Evolutionary conservation across 192 early-diverging fungal species (phyloP).

Genomic region (Chytriomyces hyalinus): DNA sequence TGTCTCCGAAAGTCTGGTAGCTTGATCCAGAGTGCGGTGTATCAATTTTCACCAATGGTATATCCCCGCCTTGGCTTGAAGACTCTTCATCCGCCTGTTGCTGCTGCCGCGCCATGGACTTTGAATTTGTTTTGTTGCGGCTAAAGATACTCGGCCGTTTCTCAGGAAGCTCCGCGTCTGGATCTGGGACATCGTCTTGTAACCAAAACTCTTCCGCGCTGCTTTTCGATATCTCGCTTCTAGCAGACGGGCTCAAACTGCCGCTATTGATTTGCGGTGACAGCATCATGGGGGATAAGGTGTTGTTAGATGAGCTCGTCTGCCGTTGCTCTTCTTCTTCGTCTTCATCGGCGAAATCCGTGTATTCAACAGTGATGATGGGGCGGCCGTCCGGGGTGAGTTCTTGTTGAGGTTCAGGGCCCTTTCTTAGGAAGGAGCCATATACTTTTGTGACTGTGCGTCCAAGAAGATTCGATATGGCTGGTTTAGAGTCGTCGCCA

Average conservation of each 20-base stretch:
- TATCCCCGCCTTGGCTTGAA: background rate
- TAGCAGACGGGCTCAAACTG: background rate
- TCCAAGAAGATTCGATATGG: conserved; percentile 9
- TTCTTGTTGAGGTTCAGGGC: background rate
- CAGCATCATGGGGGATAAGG: background rate
- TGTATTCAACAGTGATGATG: background rate
- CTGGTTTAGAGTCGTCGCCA: background rate
- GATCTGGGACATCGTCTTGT: conserved; percentile 23
- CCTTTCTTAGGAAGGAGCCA: too few relatives aligned
- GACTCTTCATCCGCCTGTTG: background rate
- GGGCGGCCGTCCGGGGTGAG: background rate
- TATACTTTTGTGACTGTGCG: conserved; percentile 6
- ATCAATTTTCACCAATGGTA: background rate
- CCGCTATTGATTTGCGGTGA: background rate
- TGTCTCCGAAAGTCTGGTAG: background rate
- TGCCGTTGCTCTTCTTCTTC: background rate
- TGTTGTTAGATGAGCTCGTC: background rate
- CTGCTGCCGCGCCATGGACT: background rate
- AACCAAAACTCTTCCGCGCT: conserved; percentile 30
- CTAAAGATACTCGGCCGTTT: background rate
- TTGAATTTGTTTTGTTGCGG: background rate
- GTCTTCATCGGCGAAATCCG: background rate
- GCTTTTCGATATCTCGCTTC: background rate
- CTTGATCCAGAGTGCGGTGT: background rate
- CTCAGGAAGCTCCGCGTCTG: background rate